A percentile compares a stretch with the other conserved stretches of the same genome.
Conservation (phyloP, 1,139 yeast species). For the Candida gigantensis region DNA sequence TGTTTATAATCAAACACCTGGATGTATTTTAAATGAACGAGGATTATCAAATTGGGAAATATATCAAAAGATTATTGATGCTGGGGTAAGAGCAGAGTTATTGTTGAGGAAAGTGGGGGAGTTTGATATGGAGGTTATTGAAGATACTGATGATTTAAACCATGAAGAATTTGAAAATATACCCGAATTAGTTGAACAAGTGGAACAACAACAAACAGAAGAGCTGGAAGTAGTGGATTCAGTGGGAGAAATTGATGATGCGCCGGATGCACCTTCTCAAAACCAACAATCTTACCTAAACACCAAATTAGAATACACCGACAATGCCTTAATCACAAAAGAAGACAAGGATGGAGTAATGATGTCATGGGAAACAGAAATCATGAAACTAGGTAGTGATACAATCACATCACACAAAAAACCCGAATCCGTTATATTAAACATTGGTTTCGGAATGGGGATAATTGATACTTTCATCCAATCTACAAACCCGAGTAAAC, state of each 20-base stretch:
- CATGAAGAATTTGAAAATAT: slow-evolving; percentile 19
- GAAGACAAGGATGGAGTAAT: slow-evolving; percentile 85
- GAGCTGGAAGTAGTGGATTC: not conserved
- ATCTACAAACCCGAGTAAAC: slow-evolving; percentile 57
- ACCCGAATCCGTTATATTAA: slow-evolving; percentile 46
- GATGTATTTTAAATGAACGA: slow-evolving; percentile 62
- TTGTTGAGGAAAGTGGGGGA: slow-evolving; percentile 72
- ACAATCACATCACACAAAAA: slow-evolving; percentile 55
- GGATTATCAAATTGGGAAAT: slow-evolving; percentile 46
- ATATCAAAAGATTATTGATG: slow-evolving; percentile 62
- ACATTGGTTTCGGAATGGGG: slow-evolving; percentile 97
- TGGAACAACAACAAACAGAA: not conserved
- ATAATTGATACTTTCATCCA: slow-evolving; percentile 83
- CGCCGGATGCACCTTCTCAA: slow-evolving; percentile 56
- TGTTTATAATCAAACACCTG: slow-evolving; percentile 69
- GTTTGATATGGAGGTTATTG: slow-evolving; percentile 46
- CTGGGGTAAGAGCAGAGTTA: slow-evolving; percentile 90
- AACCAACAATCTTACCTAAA: slow-evolving; percentile 65
- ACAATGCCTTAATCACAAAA: slow-evolving; percentile 70
- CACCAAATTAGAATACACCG: slow-evolving; percentile 68
- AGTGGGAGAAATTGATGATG: slow-evolving; percentile 15
- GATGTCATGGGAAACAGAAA: slow-evolving; percentile 94
- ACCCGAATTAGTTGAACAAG: slow-evolving; percentile 13
- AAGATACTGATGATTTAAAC: slow-evolving; percentile 29
- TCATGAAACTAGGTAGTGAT: slow-evolving; percentile 81